These are phyloP conservation scores for Scytalidium sp. DNA, from an alignment of 2,329 filamentous ascomycete genomes.

Conservation along the genomic window DNA sequence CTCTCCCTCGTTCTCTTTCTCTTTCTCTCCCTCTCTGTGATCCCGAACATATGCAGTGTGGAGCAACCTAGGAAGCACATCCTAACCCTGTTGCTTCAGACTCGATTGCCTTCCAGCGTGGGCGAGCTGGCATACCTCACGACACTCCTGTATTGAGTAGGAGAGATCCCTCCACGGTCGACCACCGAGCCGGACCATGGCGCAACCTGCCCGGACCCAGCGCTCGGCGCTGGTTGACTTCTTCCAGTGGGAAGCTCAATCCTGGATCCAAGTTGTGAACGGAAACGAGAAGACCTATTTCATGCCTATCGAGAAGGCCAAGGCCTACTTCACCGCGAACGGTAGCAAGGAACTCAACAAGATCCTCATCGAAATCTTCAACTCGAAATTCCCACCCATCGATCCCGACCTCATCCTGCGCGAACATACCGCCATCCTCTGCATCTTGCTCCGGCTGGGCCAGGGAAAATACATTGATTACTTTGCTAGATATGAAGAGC, in stretches of 20 bases:
- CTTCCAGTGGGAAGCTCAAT: slow-evolving; percentile 17
- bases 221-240: slow-evolving; percentile 13
- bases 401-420: slow-evolving; percentile 17
- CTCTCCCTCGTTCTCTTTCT: not conserved
- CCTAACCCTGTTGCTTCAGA: no score
- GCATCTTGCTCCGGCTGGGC: slow-evolving; percentile 15
- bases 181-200: not conserved
- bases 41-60: not conserved
- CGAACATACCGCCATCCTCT: slow-evolving; percentile 18
- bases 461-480: slow-evolving; percentile 12
- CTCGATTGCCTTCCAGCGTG: no score
- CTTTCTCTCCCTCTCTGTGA: not conserved
- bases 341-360: slow-evolving; percentile 9
- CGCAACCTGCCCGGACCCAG: not conserved
- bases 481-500: slow-evolving; percentile 16
- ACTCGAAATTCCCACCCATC: slow-evolving; percentile 11
- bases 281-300: slow-evolving; percentile 15
- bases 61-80: no score
- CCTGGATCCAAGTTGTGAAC: slow-evolving; percentile 13
- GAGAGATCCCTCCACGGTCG: not conserved
- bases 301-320: slow-evolving; percentile 15
- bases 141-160: no score
- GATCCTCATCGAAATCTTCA: slow-evolving; percentile 16
- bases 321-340: slow-evolving; percentile 15
- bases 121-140: no score